Percentiles rank a stretch among this genome's conserved stretches.
Conservation (phyloP, 352 stramenopile species). For the Blastocystis sp. region DNA sequence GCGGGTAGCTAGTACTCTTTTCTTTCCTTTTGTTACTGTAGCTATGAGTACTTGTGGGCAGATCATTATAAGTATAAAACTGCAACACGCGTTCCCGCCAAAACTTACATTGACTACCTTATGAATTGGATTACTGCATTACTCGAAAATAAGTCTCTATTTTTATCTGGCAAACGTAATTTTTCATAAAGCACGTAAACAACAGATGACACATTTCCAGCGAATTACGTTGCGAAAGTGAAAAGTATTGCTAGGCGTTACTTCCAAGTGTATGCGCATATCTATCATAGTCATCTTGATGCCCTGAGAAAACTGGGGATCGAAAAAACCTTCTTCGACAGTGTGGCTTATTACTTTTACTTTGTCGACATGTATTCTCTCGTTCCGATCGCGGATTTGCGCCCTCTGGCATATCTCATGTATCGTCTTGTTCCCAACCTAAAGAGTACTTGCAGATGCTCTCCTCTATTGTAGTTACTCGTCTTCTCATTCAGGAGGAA, state of each 20-base stretch:
- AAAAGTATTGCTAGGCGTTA: background rate
- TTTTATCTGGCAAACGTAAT: background rate
- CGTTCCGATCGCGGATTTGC: background rate
- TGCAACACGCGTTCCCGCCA: background rate
- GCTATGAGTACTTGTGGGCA: slow-evolving; percentile 10
- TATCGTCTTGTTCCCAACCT: slow-evolving; percentile 4
- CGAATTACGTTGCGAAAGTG: background rate
- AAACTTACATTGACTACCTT: slow-evolving; percentile 30
- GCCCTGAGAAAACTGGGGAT: background rate
- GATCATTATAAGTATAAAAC: slow-evolving; percentile 27
- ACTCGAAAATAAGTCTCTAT: background rate
- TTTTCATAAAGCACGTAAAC: background rate
- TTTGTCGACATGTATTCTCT: slow-evolving; percentile 27
- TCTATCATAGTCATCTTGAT: slow-evolving; percentile 12
- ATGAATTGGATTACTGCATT: background rate
- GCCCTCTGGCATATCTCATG: background rate
- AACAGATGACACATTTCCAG: background rate
- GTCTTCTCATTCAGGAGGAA: background rate
- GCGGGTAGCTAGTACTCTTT: background rate
- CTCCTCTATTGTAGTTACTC: background rate
- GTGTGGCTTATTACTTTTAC: background rate
- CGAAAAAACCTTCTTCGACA: background rate
- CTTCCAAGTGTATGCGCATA: slow-evolving; percentile 14
- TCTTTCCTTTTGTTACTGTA: background rate
- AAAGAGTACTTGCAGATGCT: background rate